phyloP scores from a whole-genome alignment of 73 alveolate genomes.

The Tetrahymena borealis region DNA sequence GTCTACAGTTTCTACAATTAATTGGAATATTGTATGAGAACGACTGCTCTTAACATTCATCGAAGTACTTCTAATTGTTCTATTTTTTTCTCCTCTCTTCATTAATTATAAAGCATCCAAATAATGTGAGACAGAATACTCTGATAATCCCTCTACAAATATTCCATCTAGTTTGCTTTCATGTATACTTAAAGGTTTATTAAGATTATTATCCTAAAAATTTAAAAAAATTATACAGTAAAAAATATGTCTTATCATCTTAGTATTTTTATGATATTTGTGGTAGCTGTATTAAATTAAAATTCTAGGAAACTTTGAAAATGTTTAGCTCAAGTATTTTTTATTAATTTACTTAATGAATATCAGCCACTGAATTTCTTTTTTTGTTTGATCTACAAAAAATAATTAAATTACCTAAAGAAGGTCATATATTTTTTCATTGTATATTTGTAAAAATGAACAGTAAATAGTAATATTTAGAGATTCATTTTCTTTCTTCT shows the following conservation, averaged over 20 bases:
- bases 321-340: no score
- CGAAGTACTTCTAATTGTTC: slow-evolving; percentile 65
- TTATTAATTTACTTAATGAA: no score
- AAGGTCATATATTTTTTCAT: slow-evolving; percentile 36
- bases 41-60: slow-evolving; percentile 61
- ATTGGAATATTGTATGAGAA: slow-evolving; percentile 64
- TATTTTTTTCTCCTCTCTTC: slow-evolving; percentile 66
- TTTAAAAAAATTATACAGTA: neutral
- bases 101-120: slow-evolving; percentile 59
- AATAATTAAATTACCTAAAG: neutral
- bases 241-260: neutral
- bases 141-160: slow-evolving; percentile 59
- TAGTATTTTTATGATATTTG: neutral
- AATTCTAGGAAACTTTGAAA: no score
- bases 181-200: slow-evolving; percentile 20
- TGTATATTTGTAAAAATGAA: slow-evolving; percentile 25
- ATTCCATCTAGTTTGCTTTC: slow-evolving; percentile 40
- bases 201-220: slow-evolving; percentile 17
- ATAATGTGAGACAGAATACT: slow-evolving; percentile 56
- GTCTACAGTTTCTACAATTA: slow-evolving; percentile 50
- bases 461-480: slow-evolving; percentile 6
- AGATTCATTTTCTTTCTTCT: neutral
- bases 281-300: neutral
- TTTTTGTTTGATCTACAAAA: neutral
- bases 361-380: neutral